Base-by-base conservation (phyloP, 768 basidiomycete species). In the Boletus rubroflammeus region DNA sequence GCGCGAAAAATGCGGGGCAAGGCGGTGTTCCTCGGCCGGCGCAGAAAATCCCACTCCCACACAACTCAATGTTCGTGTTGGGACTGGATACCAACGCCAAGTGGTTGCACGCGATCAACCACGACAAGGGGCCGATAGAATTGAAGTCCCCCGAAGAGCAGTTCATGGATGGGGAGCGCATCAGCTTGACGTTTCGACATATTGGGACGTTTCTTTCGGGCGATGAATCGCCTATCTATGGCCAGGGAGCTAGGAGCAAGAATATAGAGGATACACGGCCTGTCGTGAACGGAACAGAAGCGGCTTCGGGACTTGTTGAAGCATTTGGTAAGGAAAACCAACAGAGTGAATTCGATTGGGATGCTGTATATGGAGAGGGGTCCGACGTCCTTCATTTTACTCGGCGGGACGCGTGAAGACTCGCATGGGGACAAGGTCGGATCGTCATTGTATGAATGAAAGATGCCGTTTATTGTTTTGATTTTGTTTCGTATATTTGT, bases 41-140 rank as follows among this genome's bases (percentile, higher is more conserved):
- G 0, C 87, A 89, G 65, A 83, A 83, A 55, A 79, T 92, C 19
- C 82, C 84, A 0, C 80, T 93, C 0, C 87, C 87, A 0, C 84
- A 91, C 62, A 90, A 89, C 66, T 90, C 88, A 5, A 84, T 91
- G 78, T 91, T 93, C 66, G 83, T 90, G 54, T 75, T 92, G 74
- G 89, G 89, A 1, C 77, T 82, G 5, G 75, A 78, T 50, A 91
- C 89, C 45, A 93, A 93, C 61, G 73, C 74, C 51, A 78, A 76
- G 54, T 92, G 88, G 86, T 72, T 90, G 50, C 90, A 93, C 62
- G 82, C 81, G 39, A 88, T 93, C 59, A 81, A 83, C 55, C 81
- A 82, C 50, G 90, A 92, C 72, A 90, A 88, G 58, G 84, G 90
- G 1, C 79, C 81, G 3, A 54, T 76, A 3, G 54, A 65, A 6